phyloP scores from a whole-genome alignment of 768 basidiomycete genomes.

The Suillus plorans region DNA sequence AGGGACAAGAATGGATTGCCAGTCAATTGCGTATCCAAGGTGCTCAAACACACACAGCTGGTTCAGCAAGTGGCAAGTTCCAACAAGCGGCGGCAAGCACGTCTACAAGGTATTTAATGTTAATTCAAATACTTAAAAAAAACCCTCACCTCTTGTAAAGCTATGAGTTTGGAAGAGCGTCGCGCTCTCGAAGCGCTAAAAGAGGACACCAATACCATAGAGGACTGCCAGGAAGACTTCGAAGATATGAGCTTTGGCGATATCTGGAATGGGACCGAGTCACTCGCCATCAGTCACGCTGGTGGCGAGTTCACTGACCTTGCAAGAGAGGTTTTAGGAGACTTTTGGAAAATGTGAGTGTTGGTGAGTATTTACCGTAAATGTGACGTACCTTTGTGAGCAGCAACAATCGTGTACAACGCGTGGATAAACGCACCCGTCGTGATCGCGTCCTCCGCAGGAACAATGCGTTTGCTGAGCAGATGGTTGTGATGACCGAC shows the following conservation, averaged over 20 bases:
- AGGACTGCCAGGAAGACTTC: not conserved
- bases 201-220: not conserved
- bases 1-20: not conserved
- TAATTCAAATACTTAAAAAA: not conserved
- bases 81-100: not conserved
- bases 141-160: not conserved
- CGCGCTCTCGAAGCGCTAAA: not conserved
- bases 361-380: not conserved
- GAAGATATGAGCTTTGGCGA: conserved; percentile 1
- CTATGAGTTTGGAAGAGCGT: not conserved
- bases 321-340: conserved; percentile 1
- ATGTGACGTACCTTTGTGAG: not conserved
- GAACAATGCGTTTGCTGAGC: not conserved
- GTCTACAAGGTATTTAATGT: not conserved
- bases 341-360: conserved; percentile 9
- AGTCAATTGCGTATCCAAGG: not conserved
- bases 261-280: not conserved
- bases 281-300: conserved; percentile 6
- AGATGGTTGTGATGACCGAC: not conserved
- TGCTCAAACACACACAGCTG: not conserved
- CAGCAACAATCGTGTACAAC: not conserved
- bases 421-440: not conserved
- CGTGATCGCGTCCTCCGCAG: conserved; percentile 1
- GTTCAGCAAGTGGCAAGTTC: not conserved
- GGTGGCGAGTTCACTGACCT: conserved; percentile 9